These are phyloP conservation scores for Colletotrichum sp. DNA, from an alignment of 2,329 filamentous ascomycete species.

Conservation along the genomic window DNA sequence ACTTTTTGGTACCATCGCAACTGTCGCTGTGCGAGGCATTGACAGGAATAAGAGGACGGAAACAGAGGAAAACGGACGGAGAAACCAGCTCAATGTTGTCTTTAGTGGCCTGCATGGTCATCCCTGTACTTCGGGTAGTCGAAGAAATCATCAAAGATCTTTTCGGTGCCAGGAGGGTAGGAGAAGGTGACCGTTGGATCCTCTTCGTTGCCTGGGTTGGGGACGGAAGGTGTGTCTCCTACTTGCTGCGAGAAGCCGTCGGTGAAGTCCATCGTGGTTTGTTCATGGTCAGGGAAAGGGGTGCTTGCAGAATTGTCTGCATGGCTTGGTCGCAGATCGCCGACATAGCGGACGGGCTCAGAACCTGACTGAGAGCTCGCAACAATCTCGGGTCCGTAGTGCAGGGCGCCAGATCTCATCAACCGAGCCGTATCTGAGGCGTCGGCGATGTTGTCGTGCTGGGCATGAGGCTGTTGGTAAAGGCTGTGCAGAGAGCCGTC, in stretches of 20 bases:
- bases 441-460: neutral
- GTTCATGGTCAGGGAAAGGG: neutral
- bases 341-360: neutral
- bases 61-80: neutral
- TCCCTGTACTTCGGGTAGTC: neutral
- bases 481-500: neutral
- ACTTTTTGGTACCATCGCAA: neutral
- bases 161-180: neutral
- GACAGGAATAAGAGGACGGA: neutral
- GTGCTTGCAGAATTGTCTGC: neutral
- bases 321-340: neutral
- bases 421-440: neutral
- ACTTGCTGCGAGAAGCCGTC: neutral
- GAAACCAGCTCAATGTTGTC: rapidly evolving
- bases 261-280: neutral
- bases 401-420: neutral
- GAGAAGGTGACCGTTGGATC: neutral
- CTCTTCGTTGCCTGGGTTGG: neutral
- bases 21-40: neutral
- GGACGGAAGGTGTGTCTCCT: neutral
- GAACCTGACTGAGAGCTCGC: neutral
- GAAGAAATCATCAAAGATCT: neutral
- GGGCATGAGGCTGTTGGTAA: neutral
- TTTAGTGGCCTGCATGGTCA: neutral
- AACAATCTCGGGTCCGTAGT: neutral